Conservation (phyloP, 495 filamentous ascomycete genomes). For the Neurospora terricola region DNA sequence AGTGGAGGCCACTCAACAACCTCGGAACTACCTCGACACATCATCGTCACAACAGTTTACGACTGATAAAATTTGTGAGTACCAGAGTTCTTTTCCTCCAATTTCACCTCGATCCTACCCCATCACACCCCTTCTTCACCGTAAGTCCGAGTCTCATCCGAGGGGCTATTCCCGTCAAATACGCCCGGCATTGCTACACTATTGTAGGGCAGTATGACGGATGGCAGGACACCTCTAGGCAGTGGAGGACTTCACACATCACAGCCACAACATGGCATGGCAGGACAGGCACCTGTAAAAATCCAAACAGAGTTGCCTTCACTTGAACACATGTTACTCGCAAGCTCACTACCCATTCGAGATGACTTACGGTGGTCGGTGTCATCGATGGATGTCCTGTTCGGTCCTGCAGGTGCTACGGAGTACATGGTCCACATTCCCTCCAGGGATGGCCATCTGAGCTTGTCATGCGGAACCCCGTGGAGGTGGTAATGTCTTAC, state of each 20-base stretch:
- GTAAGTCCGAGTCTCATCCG: neutral
- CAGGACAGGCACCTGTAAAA: neutral
- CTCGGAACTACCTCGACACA: neutral
- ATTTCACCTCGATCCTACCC: neutral
- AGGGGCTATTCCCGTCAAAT: neutral
- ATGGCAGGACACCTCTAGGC: neutral
- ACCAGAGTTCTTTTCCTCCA: neutral
- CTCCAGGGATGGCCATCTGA: slow-evolving; percentile 3
- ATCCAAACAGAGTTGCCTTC: neutral
- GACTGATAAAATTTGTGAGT: neutral
- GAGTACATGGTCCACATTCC: neutral
- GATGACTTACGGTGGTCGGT: neutral
- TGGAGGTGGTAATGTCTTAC: neutral
- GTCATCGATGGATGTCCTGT: neutral
- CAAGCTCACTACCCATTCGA: neutral
- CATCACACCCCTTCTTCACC: neutral
- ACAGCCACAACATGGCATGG: neutral
- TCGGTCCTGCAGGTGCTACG: neutral
- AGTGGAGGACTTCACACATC: neutral
- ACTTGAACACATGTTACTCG: neutral
- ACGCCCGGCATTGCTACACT: neutral
- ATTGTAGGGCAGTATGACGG: neutral
- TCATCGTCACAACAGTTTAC: neutral
- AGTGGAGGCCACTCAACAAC: neutral
- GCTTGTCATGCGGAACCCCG: slow-evolving; percentile 3